Base-by-base conservation (phyloP, 371 early-diverging fungal species). In the Mucor piriformis region DNA sequence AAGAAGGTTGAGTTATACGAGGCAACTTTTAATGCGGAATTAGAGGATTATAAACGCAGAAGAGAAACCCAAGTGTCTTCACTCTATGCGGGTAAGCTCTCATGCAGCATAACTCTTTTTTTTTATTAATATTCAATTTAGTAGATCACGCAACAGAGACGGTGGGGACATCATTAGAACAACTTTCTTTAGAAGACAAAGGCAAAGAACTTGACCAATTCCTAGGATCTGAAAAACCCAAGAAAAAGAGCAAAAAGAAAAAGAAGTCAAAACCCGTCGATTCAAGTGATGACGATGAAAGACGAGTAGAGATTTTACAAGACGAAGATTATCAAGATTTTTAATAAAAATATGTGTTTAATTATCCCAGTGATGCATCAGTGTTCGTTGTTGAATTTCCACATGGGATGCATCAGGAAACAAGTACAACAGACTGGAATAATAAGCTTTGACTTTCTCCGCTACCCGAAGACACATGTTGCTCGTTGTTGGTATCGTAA, bases 21-120 rank as follows among this genome's bases (percentile, higher is more conserved):
- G 32, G 75, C 73, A 0, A 75, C 64, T 4, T 80, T 80, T 50
- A 69, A 77, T 47, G 77, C 81, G 7, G 76, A 80, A 37, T 35
- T 80, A 13, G 76, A 77, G 49, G 74, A 77, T 13, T 80, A 77
- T 57, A 69, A 68, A 29, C 56, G 72, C n/a, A 53, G 68, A 57
- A 59, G 76, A 50, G 74, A 75, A 42, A 72, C 61, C 1, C 61
- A 80, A 32, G 76, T 77, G 2, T 72, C 70, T 8, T 73, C 81
- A 3, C 47, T 80, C 0, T 77, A 80, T 57, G 50, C 69, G 40
- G 33, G 79, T 76, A 60, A 53, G 32, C 13, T 2, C 3, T 12
- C 20, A 10, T 3, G 20, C 13, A 4, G 4, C 13, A 46, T 18
- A 12, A 6, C 1, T 3, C 13, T 4, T 35, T 13, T 25, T 29